Evolutionary conservation across 2,329 filamentous ascomycete genomes (phyloP).

Genomic region (Botrytis hyacinthi): DNA sequence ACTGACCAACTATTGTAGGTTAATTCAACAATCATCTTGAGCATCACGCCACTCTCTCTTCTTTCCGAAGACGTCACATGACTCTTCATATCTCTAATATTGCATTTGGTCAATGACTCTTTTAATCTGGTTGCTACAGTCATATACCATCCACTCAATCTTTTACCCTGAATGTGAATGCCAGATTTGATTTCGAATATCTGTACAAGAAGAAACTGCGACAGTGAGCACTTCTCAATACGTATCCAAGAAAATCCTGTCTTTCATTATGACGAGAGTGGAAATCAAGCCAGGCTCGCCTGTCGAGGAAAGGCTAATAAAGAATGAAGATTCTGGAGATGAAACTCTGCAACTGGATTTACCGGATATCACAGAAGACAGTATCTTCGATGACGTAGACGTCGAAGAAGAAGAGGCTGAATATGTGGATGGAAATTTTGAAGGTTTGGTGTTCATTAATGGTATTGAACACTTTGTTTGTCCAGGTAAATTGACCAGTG

Average conservation of each 20-base stretch:
- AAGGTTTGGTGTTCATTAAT: conserved; percentile 26
- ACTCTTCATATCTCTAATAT: background rate
- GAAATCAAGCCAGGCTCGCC: conserved; percentile 21
- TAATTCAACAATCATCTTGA: background rate
- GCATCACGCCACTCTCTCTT: background rate
- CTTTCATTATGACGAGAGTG: conserved; percentile 17
- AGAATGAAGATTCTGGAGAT: conserved; percentile 28
- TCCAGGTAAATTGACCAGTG: conserved; percentile 1
- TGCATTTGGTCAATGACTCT: background rate
- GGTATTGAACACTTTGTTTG: conserved; percentile 24
- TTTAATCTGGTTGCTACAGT: background rate
- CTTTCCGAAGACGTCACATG: background rate
- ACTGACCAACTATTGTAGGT: background rate
- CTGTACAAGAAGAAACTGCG: background rate
- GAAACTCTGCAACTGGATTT: conserved; percentile 23
- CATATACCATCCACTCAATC: background rate
- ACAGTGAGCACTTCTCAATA: background rate
- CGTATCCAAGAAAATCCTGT: background rate
- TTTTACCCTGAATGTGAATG: background rate
- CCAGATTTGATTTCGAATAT: background rate
- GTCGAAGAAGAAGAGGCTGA: conserved; percentile 32
- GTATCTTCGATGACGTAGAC: conserved; percentile 35
- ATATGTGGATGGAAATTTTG: conserved; percentile 31
- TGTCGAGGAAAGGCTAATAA: conserved; percentile 17
- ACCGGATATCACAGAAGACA: conserved; percentile 25